Base-by-base conservation (phyloP, 768 basidiomycete genomes). In the Sistotremastrum suecicum region DNA sequence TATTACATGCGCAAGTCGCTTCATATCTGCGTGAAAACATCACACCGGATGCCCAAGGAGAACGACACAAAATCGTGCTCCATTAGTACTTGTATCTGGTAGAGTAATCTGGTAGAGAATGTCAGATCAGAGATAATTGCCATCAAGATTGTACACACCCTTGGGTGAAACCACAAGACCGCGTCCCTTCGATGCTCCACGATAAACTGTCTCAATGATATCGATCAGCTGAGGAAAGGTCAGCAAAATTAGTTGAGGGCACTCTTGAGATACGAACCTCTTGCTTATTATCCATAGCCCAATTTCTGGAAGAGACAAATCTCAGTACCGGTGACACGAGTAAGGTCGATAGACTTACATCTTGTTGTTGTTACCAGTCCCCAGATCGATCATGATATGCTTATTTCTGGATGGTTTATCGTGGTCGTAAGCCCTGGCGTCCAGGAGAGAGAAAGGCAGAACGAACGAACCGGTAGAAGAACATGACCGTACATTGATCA, bases 311-410 rank as follows among this genome's bases (percentile, higher is more conserved):
- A 36, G 28, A 29, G 43, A 37, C 10, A 28, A 36, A 20, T 20
- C 20, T 20, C 20, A 20, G 20, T 20, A 20, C 20, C 20, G 20
- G 20, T 20, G 20, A 20, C 20, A 20, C 20, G 31, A 46, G 8
- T 20, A 31, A 44, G n/a, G 33, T 36, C 37, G 29, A 10, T 7
- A 11, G 3, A 70, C 88, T 52, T 48, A 92, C 91, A 95, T 95
- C 69, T 98, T 97, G 66, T 97, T 97, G 66, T 97, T 97, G 65
- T 98, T 95, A 70, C 92, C 92, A 42, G 92, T 98, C n/a, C 91
- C 92, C 53, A 98, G 66, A 76, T 97, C 95, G 58, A 99, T 97
- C 94, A 98, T 98, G 66, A 98, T 98, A 60, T 98, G 95, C 60
- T 98, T 95, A 63, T 94, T 94, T 38, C 92, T 94, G 55, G 32